Evolutionary conservation across 2,329 filamentous ascomycete genomes (phyloP).

Genomic region (Ascochyta viciae-villosae): DNA sequence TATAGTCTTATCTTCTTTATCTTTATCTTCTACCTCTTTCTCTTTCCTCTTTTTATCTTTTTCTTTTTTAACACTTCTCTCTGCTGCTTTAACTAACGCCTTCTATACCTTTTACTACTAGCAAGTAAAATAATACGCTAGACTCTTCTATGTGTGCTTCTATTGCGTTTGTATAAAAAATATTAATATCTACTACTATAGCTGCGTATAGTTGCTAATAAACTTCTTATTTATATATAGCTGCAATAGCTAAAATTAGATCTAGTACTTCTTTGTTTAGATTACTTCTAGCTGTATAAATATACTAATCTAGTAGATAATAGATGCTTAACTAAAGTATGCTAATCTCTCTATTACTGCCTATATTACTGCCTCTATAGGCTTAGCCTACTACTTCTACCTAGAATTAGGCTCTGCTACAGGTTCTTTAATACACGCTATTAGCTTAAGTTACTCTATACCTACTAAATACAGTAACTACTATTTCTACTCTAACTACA

Average conservation of each 20-base stretch:
- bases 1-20: neutral
- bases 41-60: constrained; percentile 4
- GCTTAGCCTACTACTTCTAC: constrained; percentile 9
- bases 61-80: neutral
- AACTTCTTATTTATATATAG: constrained; percentile 17
- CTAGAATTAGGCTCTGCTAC: neutral
- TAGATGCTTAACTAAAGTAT: neutral
- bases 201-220: constrained; percentile 5
- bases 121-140: constrained; percentile 24
- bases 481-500: constrained; percentile 18
- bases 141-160: constrained; percentile 19
- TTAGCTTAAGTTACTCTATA: constrained; percentile 8
- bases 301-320: constrained; percentile 3
- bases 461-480: neutral
- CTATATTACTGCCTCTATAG: constrained; percentile 20
- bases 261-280: neutral
- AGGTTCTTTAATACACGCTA: constrained; percentile 20
- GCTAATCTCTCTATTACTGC: constrained; percentile 20
- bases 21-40: neutral
- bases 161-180: constrained; percentile 19
- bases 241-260: neutral
- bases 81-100: neutral
- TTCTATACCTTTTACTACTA: constrained; percentile 1
- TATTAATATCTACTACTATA: neutral
- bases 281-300: constrained; percentile 27